These are phyloP conservation scores for Cystobasidium sp. DNA, from an alignment of 1,284 basidiomycete species.

Conservation along the genomic window DNA sequence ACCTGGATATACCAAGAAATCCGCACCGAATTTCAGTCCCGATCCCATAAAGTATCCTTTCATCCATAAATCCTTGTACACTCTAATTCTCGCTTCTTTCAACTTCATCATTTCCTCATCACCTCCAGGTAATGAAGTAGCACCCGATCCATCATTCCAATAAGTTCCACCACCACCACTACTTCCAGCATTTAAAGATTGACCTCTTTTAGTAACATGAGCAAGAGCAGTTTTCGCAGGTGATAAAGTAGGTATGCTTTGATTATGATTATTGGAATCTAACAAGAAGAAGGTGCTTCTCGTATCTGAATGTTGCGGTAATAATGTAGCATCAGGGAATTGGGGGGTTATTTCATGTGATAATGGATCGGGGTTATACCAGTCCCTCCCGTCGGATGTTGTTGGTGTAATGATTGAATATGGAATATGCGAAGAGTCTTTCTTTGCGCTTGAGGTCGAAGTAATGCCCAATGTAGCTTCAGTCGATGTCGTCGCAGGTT, in stretches of 20 bases:
- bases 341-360: neutral
- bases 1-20: slow-evolving; percentile 96
- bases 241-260: slow-evolving; percentile 53
- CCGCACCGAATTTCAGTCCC: slow-evolving; percentile 91
- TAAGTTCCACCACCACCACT: neutral
- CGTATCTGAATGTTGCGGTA: neutral
- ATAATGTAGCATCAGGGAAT: neutral
- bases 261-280: slow-evolving; percentile 71
- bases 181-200: neutral
- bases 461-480: neutral
- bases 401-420: slow-evolving; percentile 61
- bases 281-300: slow-evolving; percentile 68
- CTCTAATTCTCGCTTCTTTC: slow-evolving; percentile 52
- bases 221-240: neutral
- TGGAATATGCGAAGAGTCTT: slow-evolving; percentile 46
- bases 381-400: slow-evolving; percentile 65
- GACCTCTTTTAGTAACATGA: slow-evolving; percentile 13
- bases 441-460: neutral
- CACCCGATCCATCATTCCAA: slow-evolving; percentile 13
- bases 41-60: slow-evolving; percentile 82
- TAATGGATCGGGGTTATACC: slow-evolving; percentile 62
- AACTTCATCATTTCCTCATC: neutral
- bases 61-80: slow-evolving; percentile 78
- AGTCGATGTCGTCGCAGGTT: neutral
- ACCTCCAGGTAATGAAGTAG: neutral